Conservation (phyloP, 208 protist genomes). For the Wallacemonas sp. region DNA sequence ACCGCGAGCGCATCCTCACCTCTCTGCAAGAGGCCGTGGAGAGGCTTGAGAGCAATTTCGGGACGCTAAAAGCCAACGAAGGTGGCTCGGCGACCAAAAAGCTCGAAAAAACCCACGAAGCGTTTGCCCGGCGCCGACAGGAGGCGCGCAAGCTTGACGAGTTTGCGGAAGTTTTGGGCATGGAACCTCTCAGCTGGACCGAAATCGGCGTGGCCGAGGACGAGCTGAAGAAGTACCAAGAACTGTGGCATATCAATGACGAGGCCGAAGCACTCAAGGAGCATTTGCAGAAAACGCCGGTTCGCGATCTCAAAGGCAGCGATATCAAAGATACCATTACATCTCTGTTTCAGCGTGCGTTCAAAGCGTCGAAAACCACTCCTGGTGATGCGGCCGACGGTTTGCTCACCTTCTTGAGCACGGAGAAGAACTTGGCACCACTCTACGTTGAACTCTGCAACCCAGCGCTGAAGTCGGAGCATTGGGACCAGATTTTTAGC, state of each 20-base stretch:
- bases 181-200: constrained; percentile 66
- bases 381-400: constrained; percentile 57
- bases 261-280: constrained; percentile 62
- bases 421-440: constrained; percentile 71
- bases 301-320: constrained; percentile 65
- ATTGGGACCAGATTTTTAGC: constrained; percentile 83
- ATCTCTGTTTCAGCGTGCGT: constrained; percentile 57
- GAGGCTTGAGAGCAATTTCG: constrained; percentile 34
- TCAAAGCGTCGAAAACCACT: constrained; percentile 63
- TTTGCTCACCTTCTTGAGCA: constrained; percentile 59
- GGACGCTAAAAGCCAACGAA: constrained; percentile 41
- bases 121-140: constrained; percentile 20
- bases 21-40: constrained; percentile 21
- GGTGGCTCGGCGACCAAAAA: constrained; percentile 41
- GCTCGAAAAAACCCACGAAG: constrained; percentile 36
- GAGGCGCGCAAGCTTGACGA: constrained; percentile 54
- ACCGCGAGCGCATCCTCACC: constrained; percentile 28
- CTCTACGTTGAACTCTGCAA: constrained; percentile 84
- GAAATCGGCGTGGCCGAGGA: constrained; percentile 62
- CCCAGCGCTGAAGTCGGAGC: constrained; percentile 80
- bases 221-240: constrained; percentile 64
- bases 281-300: constrained; percentile 30
- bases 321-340: constrained; percentile 65
- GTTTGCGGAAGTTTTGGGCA: constrained; percentile 65
- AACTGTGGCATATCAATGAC: constrained; percentile 62